These are phyloP conservation scores for Rhododendron williamsianum DNA, from an alignment of 148 eudicot genomes.

Conservation along the genomic window DNA sequence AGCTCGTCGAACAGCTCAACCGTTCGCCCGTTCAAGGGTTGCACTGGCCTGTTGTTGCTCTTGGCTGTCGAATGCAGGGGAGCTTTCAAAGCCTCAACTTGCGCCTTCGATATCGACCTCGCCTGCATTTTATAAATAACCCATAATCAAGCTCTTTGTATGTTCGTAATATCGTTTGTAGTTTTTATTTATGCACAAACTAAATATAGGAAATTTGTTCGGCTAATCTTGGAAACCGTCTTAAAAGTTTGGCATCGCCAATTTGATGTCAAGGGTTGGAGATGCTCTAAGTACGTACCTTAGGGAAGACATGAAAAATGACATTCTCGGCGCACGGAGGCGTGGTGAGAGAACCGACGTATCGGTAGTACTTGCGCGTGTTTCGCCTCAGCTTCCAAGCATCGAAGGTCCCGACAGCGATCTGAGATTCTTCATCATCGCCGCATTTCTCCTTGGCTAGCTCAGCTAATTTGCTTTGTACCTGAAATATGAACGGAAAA, in stretches of 20 bases:
- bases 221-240: too few species aligned
- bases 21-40: conserved; percentile 48
- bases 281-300: conserved; percentile 27
- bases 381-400: conserved; percentile 35
- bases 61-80: conserved; percentile 41
- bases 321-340: conserved; percentile 83
- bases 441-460: conserved; percentile 28
- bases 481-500: conserved; percentile 18
- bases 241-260: too few species aligned
- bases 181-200: too few species aligned
- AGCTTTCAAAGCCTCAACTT: conserved; percentile 33
- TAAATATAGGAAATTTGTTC: too few species aligned
- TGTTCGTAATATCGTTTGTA: neutral
- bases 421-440: conserved; percentile 4
- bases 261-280: too few species aligned
- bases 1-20: conserved; percentile 41
- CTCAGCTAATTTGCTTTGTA: conserved; percentile 33
- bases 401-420: conserved; percentile 31
- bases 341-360: conserved; percentile 80
- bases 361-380: conserved; percentile 53
- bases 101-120: conserved; percentile 48
- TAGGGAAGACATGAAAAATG: conserved; percentile 49
- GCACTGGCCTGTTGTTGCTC: conserved; percentile 57
- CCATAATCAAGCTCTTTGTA: neutral
- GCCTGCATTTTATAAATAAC: conserved; percentile 25